phyloP scores from a whole-genome alignment of 805 yeast species.

The Candida khao-thaluensis region DNA sequence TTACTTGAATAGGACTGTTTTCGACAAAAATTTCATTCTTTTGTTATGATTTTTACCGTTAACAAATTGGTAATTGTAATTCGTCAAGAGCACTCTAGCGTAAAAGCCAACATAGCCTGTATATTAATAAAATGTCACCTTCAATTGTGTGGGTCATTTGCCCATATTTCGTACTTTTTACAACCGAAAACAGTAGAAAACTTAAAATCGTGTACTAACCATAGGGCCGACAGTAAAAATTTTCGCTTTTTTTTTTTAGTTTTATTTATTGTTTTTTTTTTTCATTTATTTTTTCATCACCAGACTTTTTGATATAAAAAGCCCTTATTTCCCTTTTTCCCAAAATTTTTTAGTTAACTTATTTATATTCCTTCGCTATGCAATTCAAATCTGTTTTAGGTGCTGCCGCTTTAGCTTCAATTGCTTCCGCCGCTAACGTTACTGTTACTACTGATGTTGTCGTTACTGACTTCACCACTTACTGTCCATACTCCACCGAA shows the following conservation, averaged over 20 bases:
- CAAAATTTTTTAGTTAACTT: conserved; percentile 6
- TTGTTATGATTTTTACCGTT: background rate
- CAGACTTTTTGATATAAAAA: conserved; percentile 6
- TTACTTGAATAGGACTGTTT: conserved; percentile 1
- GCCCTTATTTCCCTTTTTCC: conserved; percentile 2
- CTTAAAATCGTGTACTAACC: background rate
- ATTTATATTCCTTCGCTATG: conserved; percentile 24
- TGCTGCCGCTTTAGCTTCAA: conserved; percentile 44
- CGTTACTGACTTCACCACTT: conserved; percentile 69
- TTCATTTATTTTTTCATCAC: conserved; percentile 1
- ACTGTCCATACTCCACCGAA: conserved; percentile 77
- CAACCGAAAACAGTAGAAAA: background rate
- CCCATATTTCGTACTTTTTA: background rate
- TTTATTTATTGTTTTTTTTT: conserved; percentile 1
- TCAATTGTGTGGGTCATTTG: background rate
- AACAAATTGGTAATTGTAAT: background rate
- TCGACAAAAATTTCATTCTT: background rate
- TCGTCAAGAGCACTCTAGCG: conserved; percentile 4
- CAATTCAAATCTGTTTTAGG: conserved; percentile 36
- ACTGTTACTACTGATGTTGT: conserved; percentile 53
- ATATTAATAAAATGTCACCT: conserved; percentile 4
- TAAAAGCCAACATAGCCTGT: too few relatives aligned
- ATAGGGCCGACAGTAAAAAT: background rate
- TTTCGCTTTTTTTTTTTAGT: conserved; percentile 1
- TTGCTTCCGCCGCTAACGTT: conserved; percentile 45